Base-by-base conservation (phyloP, 2,329 filamentous ascomycete species). In the Fusarium poae region DNA sequence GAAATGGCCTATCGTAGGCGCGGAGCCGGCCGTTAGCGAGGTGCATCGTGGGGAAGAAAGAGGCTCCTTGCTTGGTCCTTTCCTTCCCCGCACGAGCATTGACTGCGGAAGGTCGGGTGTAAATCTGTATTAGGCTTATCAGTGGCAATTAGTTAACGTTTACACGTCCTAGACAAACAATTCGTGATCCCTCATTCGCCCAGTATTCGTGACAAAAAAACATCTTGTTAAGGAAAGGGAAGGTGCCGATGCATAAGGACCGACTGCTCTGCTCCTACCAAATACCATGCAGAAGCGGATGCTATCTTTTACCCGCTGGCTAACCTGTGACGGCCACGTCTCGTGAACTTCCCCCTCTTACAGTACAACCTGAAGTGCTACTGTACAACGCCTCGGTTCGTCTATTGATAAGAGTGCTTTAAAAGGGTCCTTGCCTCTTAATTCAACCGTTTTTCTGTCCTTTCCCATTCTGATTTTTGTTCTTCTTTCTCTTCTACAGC, bases 11-110 rank as follows among this genome's bases (percentile, higher is more conserved):
- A 67, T 71, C 67, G 54, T 61, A 55, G 52, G 32, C 42, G 58
- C 76, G 76, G 76, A 78, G 76, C 76, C 76, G 76, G 76, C 76
- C 76, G 76, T 51, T 42, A 49, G 49, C 63, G 66, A 57, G 42
- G n/a, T 60, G 29, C 16, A 67, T 62, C 65, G 67, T 71, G 71
- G 71, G 71, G 71, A 65, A 72, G 58, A 51, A 39, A 50, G 58
- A 51, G 34, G 48, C 48, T 51, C 48, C 32, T 39, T 29, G 10
- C 13, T 27, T 27, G 40, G 48, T 55, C 66, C 58, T 55, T 66
- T 68, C 57, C 58, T 66, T 73, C 72, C 72, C 55, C 59, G 67
- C 63, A 68, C 70, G 11, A 18, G 30, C 30, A 65, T 35, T 46
- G 50, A 60, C 32, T 25, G 32, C 32, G 44, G 49, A 18, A 39